Conservation (phyloP, 768 basidiomycete genomes). For the Neoboletus magnificus region DNA sequence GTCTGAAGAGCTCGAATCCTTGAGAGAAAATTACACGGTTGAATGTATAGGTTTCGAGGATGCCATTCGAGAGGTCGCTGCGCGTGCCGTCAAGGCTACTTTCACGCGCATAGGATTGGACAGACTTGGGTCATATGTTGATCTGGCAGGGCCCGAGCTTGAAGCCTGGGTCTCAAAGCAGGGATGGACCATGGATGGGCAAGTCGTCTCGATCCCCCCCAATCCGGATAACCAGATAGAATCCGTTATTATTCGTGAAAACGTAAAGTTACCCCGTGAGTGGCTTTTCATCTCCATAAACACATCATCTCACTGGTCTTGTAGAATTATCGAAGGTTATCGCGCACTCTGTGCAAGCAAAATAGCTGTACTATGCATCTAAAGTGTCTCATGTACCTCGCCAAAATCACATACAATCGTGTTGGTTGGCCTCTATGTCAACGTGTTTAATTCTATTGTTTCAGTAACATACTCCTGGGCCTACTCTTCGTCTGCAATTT, state of each 20-base stretch:
- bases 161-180: slow-evolving; percentile 57
- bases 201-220: slow-evolving; percentile 65
- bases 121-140: slow-evolving; percentile 68
- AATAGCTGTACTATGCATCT: slow-evolving; percentile 21
- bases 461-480: background rate
- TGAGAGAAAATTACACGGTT: slow-evolving; percentile 84
- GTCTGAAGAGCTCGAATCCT: slow-evolving; percentile 63
- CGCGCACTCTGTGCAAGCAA: slow-evolving; percentile 62
- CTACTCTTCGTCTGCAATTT: background rate
- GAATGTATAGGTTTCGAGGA: slow-evolving; percentile 83
- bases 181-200: slow-evolving; percentile 63
- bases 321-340: slow-evolving; percentile 76
- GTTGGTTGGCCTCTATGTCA: background rate
- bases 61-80: slow-evolving; percentile 72
- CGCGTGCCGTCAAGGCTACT: slow-evolving; percentile 73
- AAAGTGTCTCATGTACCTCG: slow-evolving; percentile 2
- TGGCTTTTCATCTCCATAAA: slow-evolving; percentile 10
- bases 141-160: slow-evolving; percentile 62
- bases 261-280: slow-evolving; percentile 78
- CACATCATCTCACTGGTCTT: background rate
- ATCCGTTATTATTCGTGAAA: slow-evolving; percentile 80
- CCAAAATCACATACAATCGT: background rate
- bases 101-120: slow-evolving; percentile 71
- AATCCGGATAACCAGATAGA: slow-evolving; percentile 89
- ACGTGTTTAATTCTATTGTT: background rate